phyloP scores from a whole-genome alignment of 495 filamentous ascomycete species.

The Tetracladium setigerum region DNA sequence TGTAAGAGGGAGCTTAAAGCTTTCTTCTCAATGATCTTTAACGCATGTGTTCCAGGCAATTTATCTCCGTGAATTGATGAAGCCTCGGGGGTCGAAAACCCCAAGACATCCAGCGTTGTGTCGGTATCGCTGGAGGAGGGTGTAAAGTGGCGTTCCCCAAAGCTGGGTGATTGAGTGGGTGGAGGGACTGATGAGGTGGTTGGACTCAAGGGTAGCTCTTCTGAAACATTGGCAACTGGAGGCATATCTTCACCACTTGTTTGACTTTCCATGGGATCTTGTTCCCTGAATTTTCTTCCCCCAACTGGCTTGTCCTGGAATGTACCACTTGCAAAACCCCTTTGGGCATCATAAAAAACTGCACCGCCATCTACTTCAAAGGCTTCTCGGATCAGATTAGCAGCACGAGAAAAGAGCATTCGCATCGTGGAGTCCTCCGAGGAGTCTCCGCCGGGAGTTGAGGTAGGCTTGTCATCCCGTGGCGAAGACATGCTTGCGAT shows the following conservation, averaged over 20 bases:
- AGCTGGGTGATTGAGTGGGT: not conserved
- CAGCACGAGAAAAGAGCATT: constrained; percentile 43
- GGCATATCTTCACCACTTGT: too few species aligned
- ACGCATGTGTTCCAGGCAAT: constrained; percentile 5
- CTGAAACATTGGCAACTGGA: too few species aligned
- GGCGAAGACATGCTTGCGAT: constrained; percentile 4
- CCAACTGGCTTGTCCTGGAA: not conserved
- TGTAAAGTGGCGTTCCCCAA: constrained; percentile 8
- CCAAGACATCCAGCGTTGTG: constrained; percentile 22
- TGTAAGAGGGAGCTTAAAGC: constrained; percentile 34
- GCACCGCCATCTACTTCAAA: constrained; percentile 48
- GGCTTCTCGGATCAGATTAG: constrained; percentile 49
- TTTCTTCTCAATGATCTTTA: constrained; percentile 15
- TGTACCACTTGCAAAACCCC: constrained; percentile 7
- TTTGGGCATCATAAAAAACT: constrained; percentile 40
- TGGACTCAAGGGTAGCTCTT: too few species aligned
- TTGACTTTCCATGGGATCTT: too few species aligned
- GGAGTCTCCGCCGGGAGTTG: not conserved
- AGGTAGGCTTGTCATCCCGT: not conserved
- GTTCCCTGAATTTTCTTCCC: too few species aligned
- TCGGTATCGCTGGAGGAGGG: not conserved
- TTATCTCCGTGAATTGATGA: constrained; percentile 22
- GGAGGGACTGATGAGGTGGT: too few species aligned
- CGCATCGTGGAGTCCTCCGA: constrained; percentile 14
- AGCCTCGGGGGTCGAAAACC: constrained; percentile 25